Base-by-base conservation (phyloP, 805 yeast genomes). In the Barnettozyma vustinii region DNA sequence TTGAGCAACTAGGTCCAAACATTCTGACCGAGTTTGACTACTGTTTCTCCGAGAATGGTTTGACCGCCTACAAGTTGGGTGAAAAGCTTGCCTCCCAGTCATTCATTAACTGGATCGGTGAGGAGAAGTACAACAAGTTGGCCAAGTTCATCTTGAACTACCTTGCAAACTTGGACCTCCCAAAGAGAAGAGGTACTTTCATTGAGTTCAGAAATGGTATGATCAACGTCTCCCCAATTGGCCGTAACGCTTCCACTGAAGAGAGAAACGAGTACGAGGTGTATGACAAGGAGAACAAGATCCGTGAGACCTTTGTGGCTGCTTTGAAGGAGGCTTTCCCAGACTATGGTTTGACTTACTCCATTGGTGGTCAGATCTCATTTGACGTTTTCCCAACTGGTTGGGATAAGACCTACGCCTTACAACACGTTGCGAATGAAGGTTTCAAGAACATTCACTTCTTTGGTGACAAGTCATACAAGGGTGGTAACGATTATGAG, bases 371-470 rank as follows among this genome's bases (percentile, higher is more conserved):
- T 61, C 98, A 94, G 79, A 94, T 94, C 69, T 92, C 98, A 33
- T 94, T 94, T 64, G 99, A 94, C n/a, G 43, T 94, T 94, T 74
- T 94, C 99, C 99, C 99, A 94, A 66, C 99, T 99, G 56, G 97
- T 88, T 76, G 99, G 99, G 92, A 94, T 94, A 56, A 94, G 98
- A 65, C 99, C 54, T 94, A 92, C 77, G 88, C 96, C 72, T 80
- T 94, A 67, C 90, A 85, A 72, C 99, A 92, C 72, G 91, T 94
- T 61, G 88, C 73, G 63, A 70, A 76, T 52, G 97, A 92, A 72
- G 82, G 85, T 57, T 94, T 91, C 75, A 77, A 82, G 64, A 78
- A 81, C 61, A 89, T 94, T 63, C 98, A 94, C 76, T 94, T 94
- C 83, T 94, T 94, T 67, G 99, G 99, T 74, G 99, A 94, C 80